Base-by-base conservation (phyloP, 495 filamentous ascomycete genomes). In the Tuber aestivum region DNA sequence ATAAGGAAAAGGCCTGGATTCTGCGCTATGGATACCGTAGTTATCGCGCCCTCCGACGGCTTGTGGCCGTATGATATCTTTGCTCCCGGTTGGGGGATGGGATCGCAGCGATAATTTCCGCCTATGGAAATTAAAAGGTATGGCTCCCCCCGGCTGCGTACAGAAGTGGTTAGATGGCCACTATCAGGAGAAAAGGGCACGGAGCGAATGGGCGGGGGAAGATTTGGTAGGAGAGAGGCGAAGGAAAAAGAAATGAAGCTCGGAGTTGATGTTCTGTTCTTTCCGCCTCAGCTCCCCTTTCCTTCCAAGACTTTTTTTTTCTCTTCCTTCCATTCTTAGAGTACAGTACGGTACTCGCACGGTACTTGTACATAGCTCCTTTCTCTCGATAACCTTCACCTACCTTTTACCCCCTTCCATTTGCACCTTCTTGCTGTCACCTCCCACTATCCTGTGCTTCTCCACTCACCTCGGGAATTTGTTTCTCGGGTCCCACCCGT, bases 181-280 rank as follows among this genome's bases (percentile, higher is more conserved):
- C 48, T 71, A 37, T 35, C 70, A 42, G 77, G 70, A 77, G 71
- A 75, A 70, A 40, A 37, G 73, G 68, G 65, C 38, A 44, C 42
- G 27, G 37, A 35, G 74, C 21, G 71, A 65, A 65, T 65, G 27
- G 35, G 27, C 27, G 56, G 56, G 56, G 56, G 32, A 61, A 72
- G 70, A 61, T n/a, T 71, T 76, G 69, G 50, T 65, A 61, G 61
- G 70, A 75, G 18, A 20, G 21, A 45, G 42, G 18, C 42, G 42
- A 16, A 50, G 18, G 27, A 71, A 9, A 70, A 72, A 68, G 70
- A 74, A 79, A 72, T 72, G 72, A 79, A 73, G 70, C 76, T 79
- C 78, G 70, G 77, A 75, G 56, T 70, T 72, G 70, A 35, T 27
- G 3, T 65, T 65, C 56, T 32, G 12, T 35, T 65, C 27, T 18